Base-by-base conservation (phyloP, 208 protist species). In the Leptomonas pyrrhocoris region DNA sequence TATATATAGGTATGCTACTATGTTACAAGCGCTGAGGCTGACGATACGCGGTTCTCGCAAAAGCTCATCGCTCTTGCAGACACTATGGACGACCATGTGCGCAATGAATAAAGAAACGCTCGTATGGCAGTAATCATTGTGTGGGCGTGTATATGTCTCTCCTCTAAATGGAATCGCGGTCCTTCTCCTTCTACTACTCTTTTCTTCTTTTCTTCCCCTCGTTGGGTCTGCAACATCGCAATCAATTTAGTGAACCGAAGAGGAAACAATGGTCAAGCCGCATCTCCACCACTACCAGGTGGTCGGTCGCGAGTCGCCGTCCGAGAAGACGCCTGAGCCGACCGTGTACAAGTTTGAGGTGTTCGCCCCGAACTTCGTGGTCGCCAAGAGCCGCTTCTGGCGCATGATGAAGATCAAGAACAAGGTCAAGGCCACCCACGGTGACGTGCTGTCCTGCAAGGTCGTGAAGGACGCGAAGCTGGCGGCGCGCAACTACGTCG, bases 381-480 rank as follows among this genome's bases (percentile, higher is more conserved):
- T 99, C 36, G 99, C 99, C 54, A 98, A 98, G 86, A 96, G 85
- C 79, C 92, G 98, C 78, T 99, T 99, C 98, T 99, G 99, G 99
- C 98, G 99, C 81, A 99, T 99, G 93, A 94, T 99, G 80, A 85
- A 86, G 53, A 88, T 97, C 68, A 94, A 99, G 77, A 91, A 98
- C 63, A 99, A 99, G 88, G 80, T 99, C 69, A 99, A 99, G 98
- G 92, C 96, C 73, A 93, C 97, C 46, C 94, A 98, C 80, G 99
- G 99, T 77, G 96, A 99, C 83, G 89, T 97, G 57, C 82, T 98
- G 60, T 87, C 90, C 31, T 90, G 96, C 82, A 93, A 95, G 72
- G 92, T 98, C 64, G 81, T 99, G 73, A 94, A 94, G 75, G 98
- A 99, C 80, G 93, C 95, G 74, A 98, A 98, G 75, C 92, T 98